These are phyloP conservation scores for Pyrus pyrifolia DNA, from an alignment of 306 rosid genomes.

Conservation along the genomic window DNA sequence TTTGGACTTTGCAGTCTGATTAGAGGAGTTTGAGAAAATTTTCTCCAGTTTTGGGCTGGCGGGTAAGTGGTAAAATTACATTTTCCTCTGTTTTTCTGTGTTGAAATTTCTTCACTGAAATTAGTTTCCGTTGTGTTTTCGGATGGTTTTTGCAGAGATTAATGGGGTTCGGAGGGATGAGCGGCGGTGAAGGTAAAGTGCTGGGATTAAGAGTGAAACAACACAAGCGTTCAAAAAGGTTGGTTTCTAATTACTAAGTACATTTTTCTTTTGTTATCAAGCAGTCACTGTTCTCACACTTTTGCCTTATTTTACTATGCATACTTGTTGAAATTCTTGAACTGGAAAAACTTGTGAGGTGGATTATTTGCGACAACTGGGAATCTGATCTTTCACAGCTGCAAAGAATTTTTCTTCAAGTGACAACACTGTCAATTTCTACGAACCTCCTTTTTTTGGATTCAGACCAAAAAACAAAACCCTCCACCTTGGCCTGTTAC, in stretches of 20 bases:
- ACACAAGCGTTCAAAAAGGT: conserved; percentile 82
- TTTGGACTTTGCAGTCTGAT: conserved; percentile 28
- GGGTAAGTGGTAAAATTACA: conserved; percentile 21
- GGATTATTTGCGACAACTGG: conserved; percentile 17
- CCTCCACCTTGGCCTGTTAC: conserved; percentile 14
- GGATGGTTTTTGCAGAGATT: background rate
- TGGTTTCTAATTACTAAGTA: background rate
- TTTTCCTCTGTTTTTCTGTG: conserved; percentile 13
- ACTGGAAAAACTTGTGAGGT: conserved; percentile 21
- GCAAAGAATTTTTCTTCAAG: conserved; percentile 1
- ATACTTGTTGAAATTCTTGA: background rate
- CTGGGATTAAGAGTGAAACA: conserved; percentile 44
- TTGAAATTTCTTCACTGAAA: background rate
- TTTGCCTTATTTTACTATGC: conserved; percentile 10
- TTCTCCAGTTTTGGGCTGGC: conserved; percentile 23
- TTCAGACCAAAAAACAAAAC: background rate
- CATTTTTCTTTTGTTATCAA: conserved; percentile 19
- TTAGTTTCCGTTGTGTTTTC: background rate
- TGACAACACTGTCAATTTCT: background rate
- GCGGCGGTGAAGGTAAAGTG: conserved; percentile 38
- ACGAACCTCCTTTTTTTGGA: background rate
- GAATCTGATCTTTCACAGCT: conserved; percentile 30
- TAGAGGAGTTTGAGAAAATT: conserved; percentile 20
- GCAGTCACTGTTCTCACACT: conserved; percentile 12
- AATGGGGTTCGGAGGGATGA: conserved; percentile 27